These are phyloP conservation scores for Leccinum variicolor DNA, from an alignment of 768 basidiomycete species.

Conservation along the genomic window DNA sequence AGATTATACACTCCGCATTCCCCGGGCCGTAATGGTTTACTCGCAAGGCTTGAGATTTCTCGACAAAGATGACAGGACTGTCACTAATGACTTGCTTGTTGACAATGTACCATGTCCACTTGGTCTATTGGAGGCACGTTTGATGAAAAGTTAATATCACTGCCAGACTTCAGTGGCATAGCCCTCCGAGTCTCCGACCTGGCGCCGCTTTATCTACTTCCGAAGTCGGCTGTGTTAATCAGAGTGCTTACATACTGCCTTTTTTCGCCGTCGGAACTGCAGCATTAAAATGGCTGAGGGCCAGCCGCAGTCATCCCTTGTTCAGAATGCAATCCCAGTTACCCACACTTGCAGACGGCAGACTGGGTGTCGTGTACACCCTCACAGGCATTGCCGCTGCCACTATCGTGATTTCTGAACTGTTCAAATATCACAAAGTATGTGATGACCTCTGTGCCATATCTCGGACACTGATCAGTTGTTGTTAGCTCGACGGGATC, in stretches of 20 bases:
- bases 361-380: slow-evolving; percentile 3
- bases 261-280: neutral
- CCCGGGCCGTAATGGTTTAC: no score
- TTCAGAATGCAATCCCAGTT: slow-evolving; percentile 1
- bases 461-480: neutral
- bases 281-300: neutral
- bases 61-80: no score
- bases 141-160: no score
- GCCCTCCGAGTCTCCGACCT: no score
- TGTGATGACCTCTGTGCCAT: neutral
- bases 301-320: neutral
- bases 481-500: neutral
- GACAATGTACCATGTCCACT: no score
- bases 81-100: no score
- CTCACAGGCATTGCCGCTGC: slow-evolving; percentile 7
- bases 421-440: slow-evolving; percentile 7
- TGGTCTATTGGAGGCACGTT: no score
- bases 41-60: no score
- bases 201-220: no score
- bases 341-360: slow-evolving; percentile 1
- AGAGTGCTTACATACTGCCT: neutral
- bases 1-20: no score
- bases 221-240: no score
- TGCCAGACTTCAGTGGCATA: no score
- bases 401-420: slow-evolving; percentile 4